Evolutionary conservation across 1,284 basidiomycete genomes (phyloP).

Genomic region (Ustilago crameri): DNA sequence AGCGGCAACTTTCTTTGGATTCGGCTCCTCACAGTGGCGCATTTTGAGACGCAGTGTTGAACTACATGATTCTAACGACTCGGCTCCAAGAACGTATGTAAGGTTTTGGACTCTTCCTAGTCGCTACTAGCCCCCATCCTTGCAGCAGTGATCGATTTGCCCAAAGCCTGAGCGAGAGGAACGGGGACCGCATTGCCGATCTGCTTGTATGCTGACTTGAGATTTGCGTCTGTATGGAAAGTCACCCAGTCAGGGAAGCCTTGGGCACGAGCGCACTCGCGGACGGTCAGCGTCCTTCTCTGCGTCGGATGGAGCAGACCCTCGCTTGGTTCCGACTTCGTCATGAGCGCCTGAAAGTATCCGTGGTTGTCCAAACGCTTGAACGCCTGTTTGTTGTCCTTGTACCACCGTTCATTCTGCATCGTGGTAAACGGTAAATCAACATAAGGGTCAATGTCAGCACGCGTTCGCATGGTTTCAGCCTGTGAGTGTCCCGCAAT

Average conservation of each 20-base stretch:
- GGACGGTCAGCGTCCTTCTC: slow-evolving; percentile 34
- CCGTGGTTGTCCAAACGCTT: slow-evolving; percentile 15
- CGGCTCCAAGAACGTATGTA: no score
- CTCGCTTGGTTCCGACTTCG: slow-evolving; percentile 1
- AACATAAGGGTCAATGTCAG: not conserved
- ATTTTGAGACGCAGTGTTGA: not conserved
- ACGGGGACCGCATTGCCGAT: slow-evolving; percentile 46
- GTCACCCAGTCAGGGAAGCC: slow-evolving; percentile 42
- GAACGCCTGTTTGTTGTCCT: slow-evolving; percentile 8
- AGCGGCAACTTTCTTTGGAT: no score
- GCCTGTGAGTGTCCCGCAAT: no score
- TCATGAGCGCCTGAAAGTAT: slow-evolving; percentile 23
- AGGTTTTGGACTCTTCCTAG: no score
- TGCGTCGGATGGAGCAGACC: slow-evolving; percentile 39
- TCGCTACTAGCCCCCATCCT: slow-evolving; percentile 10
- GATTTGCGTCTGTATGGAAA: slow-evolving; percentile 17
- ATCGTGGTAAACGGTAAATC: not conserved
- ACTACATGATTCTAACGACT: no score
- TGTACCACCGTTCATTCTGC: slow-evolving; percentile 5
- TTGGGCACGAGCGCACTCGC: slow-evolving; percentile 43
- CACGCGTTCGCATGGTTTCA: not conserved
- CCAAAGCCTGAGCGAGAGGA: slow-evolving; percentile 22
- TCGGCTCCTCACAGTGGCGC: not conserved
- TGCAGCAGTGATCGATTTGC: slow-evolving; percentile 16
- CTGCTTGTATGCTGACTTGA: slow-evolving; percentile 32